Base-by-base conservation (phyloP, 73 alveolate species). In the Vitrella brassicaformis region DNA sequence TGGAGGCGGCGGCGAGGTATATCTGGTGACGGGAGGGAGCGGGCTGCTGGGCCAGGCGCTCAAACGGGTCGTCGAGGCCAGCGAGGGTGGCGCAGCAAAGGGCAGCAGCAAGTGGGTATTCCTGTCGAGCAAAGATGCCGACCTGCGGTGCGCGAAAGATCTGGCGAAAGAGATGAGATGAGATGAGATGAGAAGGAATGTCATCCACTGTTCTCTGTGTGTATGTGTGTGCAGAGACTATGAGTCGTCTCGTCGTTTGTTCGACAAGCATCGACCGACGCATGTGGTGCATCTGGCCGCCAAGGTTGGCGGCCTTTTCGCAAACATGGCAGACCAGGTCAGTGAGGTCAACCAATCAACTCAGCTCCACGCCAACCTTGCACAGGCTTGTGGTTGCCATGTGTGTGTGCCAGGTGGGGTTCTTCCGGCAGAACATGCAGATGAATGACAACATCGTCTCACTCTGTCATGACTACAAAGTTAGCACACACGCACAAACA, bases 261-360 rank as follows among this genome's bases (percentile, higher is more conserved):
- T 81, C 32, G 72, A 65, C 47, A 67, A 47, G 28, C 31, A 45
- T 28, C 46, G 47, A 29, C 89, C 89, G 25, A 81, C 89, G 18
- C 71, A 81, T 47, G 85, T 81, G 14, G 47, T 81, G 31, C 81
- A 81, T 47, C 71, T 81, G 27, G 89, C 89, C 18, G 89, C 89
- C 47, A 75, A 29, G 19, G 89, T 81, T 0, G 89, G 89, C 14
- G 89, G 89, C 25, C 77, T 81, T 31, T 81, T 68, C 31, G 85
- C 75, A 30, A 81, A 81, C 66, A 74, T 81, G 85, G 22, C 32
- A 30, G 66, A 66, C 45, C 72, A 81, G 31, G 89, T 39, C 22
- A 39, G 56, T 39, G 56, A 39, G 56, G 22, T 8, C 22, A 39
- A n/a, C n/a, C n/a, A n/a, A n/a, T n/a, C n/a, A n/a, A n/a, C n/a